These are phyloP conservation scores for Salvia miltiorrhiza DNA, from an alignment of 257 asterid species.

Conservation along the genomic window DNA sequence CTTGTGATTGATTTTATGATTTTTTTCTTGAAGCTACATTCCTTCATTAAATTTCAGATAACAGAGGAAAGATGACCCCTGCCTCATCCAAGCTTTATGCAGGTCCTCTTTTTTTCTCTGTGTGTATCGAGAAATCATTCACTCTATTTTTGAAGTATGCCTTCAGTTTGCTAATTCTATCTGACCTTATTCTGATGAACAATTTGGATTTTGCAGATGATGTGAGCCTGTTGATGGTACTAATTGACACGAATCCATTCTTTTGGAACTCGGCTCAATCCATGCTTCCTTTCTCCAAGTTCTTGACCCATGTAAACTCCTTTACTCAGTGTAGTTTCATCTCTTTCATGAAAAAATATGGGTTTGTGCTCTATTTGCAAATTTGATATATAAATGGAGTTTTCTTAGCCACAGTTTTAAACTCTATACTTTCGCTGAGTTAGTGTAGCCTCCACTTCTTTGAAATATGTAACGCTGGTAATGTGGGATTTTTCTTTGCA, in stretches of 20 bases:
- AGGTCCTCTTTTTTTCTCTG: slow-evolving; percentile 25
- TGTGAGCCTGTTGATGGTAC: slow-evolving; percentile 79
- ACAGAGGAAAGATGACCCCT: slow-evolving; percentile 39
- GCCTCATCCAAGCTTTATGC: slow-evolving; percentile 44
- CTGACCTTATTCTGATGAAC: not conserved
- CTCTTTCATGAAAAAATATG: not conserved
- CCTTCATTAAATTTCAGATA: slow-evolving; percentile 22
- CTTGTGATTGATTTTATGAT: not conserved
- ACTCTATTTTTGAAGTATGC: not conserved
- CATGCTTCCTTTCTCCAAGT: slow-evolving; percentile 54
- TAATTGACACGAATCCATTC: slow-evolving; percentile 76
- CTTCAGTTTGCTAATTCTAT: not conserved
- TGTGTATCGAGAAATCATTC: not conserved
- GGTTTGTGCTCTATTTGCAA: not conserved
- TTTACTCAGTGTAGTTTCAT: not conserved
- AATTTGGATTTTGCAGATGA: slow-evolving; percentile 54
- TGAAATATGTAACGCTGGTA: not conserved
- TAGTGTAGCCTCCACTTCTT: not conserved
- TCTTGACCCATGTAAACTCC: slow-evolving; percentile 67
- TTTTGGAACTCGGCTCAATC: slow-evolving; percentile 75
- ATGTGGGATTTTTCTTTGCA: slow-evolving; percentile 20
- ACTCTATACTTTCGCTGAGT: slow-evolving; percentile 54
- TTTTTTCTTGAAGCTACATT: not conserved
- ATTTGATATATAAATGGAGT: not conserved
- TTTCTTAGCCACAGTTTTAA: slow-evolving; percentile 49